A percentile compares a stretch with the other conserved stretches of the same genome.
phyloP scores from a whole-genome alignment of 768 basidiomycete species.

The Russula abietina region DNA sequence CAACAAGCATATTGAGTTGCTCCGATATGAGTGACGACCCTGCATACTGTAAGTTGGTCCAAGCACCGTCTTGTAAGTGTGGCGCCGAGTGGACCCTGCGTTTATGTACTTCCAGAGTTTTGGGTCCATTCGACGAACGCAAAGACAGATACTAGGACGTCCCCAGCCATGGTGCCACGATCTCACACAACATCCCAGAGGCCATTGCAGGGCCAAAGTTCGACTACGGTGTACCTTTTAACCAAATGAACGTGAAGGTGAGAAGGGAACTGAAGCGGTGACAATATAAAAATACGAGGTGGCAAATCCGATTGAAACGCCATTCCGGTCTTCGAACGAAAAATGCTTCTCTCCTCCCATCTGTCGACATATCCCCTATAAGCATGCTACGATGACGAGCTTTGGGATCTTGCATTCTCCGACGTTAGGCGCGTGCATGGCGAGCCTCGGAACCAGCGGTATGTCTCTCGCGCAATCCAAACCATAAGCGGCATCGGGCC shows the following conservation, averaged over 20 bases:
- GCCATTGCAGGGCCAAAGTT: not conserved
- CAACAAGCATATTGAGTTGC: not conserved
- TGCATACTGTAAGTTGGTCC: not conserved
- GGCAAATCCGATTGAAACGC: too few species aligned
- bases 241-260: too few species aligned
- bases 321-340: too few species aligned
- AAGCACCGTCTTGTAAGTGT: not conserved
- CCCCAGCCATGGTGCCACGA: not conserved
- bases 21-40: not conserved
- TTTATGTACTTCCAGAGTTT: too few species aligned
- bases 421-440: not conserved
- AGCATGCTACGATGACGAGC: not conserved
- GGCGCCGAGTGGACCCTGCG: not conserved
- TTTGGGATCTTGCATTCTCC: not conserved
- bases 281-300: not conserved
- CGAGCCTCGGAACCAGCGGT: not conserved
- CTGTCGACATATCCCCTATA: too few species aligned
- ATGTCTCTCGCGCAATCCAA: not conserved
- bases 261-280: too few species aligned
- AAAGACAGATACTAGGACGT: too few species aligned
- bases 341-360: too few species aligned
- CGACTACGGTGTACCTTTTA: too few species aligned
- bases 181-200: not conserved
- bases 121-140: too few species aligned
- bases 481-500: not conserved